Conservation (phyloP, 352 stramenopile species). For the Thraustochytrium sp. region DNA sequence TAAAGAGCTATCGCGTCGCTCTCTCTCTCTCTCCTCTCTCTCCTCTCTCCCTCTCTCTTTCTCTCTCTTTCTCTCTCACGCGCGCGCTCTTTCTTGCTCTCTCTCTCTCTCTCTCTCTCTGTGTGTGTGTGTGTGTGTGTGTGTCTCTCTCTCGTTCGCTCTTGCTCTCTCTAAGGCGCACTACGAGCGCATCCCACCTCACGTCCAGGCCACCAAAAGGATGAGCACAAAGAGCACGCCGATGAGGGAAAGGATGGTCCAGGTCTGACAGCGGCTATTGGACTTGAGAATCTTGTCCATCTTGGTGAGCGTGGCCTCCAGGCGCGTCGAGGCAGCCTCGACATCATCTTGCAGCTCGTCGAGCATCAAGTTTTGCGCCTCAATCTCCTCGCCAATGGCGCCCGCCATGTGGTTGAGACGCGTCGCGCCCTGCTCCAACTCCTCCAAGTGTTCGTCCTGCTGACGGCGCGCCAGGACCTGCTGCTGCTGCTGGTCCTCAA, state of each 20-base stretch:
- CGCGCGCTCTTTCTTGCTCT: no score
- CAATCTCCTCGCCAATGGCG: slow-evolving; percentile 46
- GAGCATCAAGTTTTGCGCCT: slow-evolving; percentile 46
- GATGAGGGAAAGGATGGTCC: slow-evolving; percentile 33
- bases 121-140: background rate
- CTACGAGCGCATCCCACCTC: no score
- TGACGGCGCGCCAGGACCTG: slow-evolving; percentile 37
- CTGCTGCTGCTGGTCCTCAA: slow-evolving; percentile 44
- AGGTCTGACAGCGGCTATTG: slow-evolving; percentile 45
- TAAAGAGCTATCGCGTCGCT: no score
- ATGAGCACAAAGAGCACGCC: slow-evolving; percentile 3
- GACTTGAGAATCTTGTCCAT: slow-evolving; percentile 48
- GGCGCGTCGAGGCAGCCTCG: slow-evolving; percentile 9
- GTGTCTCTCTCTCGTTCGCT: no score
- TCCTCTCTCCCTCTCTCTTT: no score
- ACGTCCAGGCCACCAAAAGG: slow-evolving; percentile 30
- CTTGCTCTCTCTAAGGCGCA: no score
- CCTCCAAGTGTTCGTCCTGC: slow-evolving; percentile 46
- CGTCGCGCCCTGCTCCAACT: slow-evolving; percentile 40
- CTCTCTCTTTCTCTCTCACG: no score
- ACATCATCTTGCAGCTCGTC: slow-evolving; percentile 47
- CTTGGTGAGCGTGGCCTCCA: slow-evolving; percentile 37
- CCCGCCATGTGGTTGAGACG: slow-evolving; percentile 37
- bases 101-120: background rate
- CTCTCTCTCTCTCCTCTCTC: no score